Percentiles rank a stretch among this genome's conserved stretches.
These are phyloP conservation scores for Podospora bellae-mahoneyi DNA, from an alignment of 495 filamentous ascomycete genomes.

Conservation along the genomic window DNA sequence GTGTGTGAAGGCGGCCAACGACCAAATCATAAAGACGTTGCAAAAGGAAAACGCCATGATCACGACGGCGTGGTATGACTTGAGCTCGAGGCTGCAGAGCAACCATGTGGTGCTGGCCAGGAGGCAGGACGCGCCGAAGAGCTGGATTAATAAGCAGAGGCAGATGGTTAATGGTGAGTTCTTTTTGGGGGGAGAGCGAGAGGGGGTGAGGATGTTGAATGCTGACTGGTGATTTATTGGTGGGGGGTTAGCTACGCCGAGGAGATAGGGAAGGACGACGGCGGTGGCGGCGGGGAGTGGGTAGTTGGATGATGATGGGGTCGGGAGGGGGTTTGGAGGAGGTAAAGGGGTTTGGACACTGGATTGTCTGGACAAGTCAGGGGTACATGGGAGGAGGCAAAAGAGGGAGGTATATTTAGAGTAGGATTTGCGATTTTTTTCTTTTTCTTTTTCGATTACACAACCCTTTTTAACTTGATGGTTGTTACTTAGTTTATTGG, in stretches of 20 bases:
- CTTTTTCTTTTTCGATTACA: background rate
- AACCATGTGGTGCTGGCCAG: slow-evolving; percentile 77
- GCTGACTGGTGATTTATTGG: background rate
- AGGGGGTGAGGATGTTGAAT: background rate
- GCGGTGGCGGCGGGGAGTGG: slow-evolving; percentile 26
- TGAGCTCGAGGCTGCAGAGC: slow-evolving; percentile 78
- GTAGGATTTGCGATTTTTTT: background rate
- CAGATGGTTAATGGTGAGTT: slow-evolving; percentile 59
- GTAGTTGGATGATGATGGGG: slow-evolving; percentile 10
- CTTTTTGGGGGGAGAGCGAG: background rate
- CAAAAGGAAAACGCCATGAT: slow-evolving; percentile 83
- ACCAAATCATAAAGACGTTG: slow-evolving; percentile 64
- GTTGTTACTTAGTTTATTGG: background rate
- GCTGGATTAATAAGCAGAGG: slow-evolving; percentile 89
- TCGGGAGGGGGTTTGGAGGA: background rate
- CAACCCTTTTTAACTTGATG: background rate
- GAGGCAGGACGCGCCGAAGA: slow-evolving; percentile 72
- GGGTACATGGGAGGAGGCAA: background rate
- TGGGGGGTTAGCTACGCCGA: slow-evolving; percentile 39
- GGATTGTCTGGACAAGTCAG: background rate
- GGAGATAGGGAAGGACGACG: slow-evolving; percentile 43
- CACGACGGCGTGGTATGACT: slow-evolving; percentile 87
- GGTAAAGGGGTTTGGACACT: background rate
- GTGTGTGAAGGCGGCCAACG: slow-evolving; percentile 46
- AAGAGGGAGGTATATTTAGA: background rate